Evolutionary conservation across 2,329 filamentous ascomycete genomes (phyloP), one percentile per base, ranked within the genome.

Genomic region (Aspergillus persii): DNA sequence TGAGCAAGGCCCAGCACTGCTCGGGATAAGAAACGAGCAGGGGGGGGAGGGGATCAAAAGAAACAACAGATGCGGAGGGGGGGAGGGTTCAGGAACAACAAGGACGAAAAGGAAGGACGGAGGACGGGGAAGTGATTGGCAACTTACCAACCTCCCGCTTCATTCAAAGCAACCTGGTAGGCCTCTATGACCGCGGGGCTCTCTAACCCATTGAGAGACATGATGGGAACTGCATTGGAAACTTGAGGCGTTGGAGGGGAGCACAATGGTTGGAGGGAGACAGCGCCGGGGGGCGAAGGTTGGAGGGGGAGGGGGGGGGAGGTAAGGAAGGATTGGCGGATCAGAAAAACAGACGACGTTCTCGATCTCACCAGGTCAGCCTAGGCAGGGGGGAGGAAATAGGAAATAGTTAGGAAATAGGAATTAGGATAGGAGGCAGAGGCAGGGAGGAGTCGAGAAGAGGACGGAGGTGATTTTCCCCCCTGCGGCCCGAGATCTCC

Each of bases 181-280:
- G 93, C 92, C 79, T 96, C 91, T 78, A 88, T 86, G 78, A 99
- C 85, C 73, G 86, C 85, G 68, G 84, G 81, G 79, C 87, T 85
- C 80, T 97, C 93, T 79, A 98, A 84, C 66, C 95, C 95, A 87
- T 96, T 96, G 78, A 98, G 84, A 82, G 94, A 97, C 94, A 98
- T 98, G 69, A 68, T 66, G 70, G 66, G 69, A 68, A 66, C 71
- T 66, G 71, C 75, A 77, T 78, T 65, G 67, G 66, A 23, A 23
- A 23, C 18, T 23, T 23, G 1, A 23, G 18, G 18, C 18, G 18
- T 23, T 2, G 18, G 18, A 23, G 18, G 18, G 18, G 18, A 23
- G 18, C 18, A 23, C 18, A 23, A 23, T 23, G 18, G 58, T 31
- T 39, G 39, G n/a, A 39, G 8, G 54, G 31, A 50, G 41, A 46